Conservation (phyloP, 202 grass and related monocot species). For the Brachypodium distachyon region DNA sequence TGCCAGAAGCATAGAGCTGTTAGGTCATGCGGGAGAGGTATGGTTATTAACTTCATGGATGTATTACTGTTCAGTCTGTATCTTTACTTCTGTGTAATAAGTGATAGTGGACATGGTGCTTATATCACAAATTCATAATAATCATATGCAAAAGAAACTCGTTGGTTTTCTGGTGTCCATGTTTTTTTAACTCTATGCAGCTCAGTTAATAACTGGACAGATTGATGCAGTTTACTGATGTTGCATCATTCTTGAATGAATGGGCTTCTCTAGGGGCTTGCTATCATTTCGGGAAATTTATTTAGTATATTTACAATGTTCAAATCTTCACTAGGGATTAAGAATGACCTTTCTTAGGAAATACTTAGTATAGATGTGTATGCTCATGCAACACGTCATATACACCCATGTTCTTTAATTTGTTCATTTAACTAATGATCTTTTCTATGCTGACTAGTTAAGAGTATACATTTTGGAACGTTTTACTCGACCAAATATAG, state of each 20-base stretch:
- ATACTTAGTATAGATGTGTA: background rate
- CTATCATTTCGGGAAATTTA: background rate
- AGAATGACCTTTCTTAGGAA: background rate
- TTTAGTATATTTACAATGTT: background rate
- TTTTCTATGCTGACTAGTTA: background rate
- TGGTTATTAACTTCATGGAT: background rate
- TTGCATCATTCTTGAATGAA: background rate
- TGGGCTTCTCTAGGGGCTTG: background rate
- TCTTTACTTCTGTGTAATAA: background rate
- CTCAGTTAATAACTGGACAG: background rate
- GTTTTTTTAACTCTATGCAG: background rate
- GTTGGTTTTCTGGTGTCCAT: background rate
- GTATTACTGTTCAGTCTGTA: background rate
- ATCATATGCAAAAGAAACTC: background rate
- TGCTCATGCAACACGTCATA: background rate
- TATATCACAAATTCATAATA: background rate
- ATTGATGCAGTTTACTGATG: background rate
- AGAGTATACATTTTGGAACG: too few relatives aligned
- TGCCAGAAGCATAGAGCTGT: background rate
- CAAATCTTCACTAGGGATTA: background rate
- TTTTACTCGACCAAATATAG: too few relatives aligned
- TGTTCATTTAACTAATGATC: background rate
- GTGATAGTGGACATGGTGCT: background rate
- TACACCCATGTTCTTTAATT: background rate
- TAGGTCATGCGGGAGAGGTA: background rate